phyloP scores from a whole-genome alignment of 1,139 yeast species.

The Suhomyces coccinellae region DNA sequence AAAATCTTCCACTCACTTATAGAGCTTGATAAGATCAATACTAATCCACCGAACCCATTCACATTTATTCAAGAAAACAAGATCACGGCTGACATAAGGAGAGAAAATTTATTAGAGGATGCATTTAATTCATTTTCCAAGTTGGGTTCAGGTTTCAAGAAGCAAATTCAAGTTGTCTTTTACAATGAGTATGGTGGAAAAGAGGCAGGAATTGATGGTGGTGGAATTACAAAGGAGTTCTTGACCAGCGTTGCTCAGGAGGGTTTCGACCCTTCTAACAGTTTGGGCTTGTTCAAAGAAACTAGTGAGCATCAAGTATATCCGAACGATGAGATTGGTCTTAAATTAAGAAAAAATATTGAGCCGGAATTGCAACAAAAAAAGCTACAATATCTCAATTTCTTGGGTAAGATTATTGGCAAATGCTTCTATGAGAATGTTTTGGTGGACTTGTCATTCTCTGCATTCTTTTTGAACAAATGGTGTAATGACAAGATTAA shows the following conservation, averaged over 20 bases:
- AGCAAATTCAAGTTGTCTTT: slow-evolving; percentile 63
- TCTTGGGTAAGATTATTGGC: slow-evolving; percentile 81
- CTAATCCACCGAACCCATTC: slow-evolving; percentile 18
- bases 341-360: slow-evolving; percentile 24
- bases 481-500: slow-evolving; percentile 51
- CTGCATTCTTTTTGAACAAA: slow-evolving; percentile 81
- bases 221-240: slow-evolving; percentile 92
- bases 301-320: slow-evolving; percentile 62
- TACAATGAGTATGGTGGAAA: slow-evolving; percentile 68
- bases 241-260: slow-evolving; percentile 70
- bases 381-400: slow-evolving; percentile 49
- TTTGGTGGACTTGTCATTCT: slow-evolving; percentile 78
- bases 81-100: slow-evolving; percentile 56
- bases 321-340: slow-evolving; percentile 66
- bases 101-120: slow-evolving; percentile 72
- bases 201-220: slow-evolving; percentile 95
- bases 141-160: slow-evolving; percentile 51
- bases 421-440: slow-evolving; percentile 88
- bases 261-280: slow-evolving; percentile 53
- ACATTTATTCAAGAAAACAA: slow-evolving; percentile 19
- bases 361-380: slow-evolving; percentile 30
- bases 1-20: slow-evolving; percentile 68
- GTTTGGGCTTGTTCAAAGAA: slow-evolving; percentile 46
- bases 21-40: slow-evolving; percentile 46
- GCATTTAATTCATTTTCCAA: slow-evolving; percentile 61